Evolutionary conservation across 2,329 filamentous ascomycete species (phyloP).

Genomic region (Beauveria scarabaeidicola): DNA sequence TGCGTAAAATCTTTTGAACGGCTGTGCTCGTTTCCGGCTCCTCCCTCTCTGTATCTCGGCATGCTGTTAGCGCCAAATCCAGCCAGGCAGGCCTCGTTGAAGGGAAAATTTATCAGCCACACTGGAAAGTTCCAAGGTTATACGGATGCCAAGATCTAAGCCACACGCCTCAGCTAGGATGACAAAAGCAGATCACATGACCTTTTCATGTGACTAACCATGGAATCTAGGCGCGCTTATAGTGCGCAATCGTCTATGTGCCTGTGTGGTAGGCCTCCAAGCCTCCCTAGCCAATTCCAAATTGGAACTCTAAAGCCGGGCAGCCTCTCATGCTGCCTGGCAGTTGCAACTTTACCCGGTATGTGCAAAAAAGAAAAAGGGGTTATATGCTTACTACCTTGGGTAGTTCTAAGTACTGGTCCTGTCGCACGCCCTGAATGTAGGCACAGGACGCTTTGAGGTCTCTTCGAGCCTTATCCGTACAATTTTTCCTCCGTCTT

Average conservation of each 20-base stretch:
- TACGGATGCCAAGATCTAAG: conserved; percentile 7
- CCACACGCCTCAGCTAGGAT: conserved; percentile 9
- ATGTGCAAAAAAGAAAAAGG: too few species aligned
- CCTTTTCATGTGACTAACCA: background rate
- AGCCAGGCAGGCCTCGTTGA: conserved; percentile 3
- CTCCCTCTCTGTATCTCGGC: background rate
- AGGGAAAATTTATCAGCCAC: conserved; percentile 10
- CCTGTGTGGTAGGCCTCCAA: background rate
- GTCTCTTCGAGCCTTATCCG: background rate
- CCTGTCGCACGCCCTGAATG: background rate
- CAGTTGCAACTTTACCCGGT: too few species aligned
- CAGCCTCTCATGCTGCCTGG: too few species aligned
- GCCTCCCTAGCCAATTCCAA: background rate
- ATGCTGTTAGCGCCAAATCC: conserved; percentile 2
- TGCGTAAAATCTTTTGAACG: background rate
- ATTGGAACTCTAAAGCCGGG: background rate
- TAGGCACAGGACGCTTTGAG: background rate
- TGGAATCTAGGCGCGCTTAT: background rate
- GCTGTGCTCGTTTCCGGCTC: background rate
- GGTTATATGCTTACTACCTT: too few species aligned
- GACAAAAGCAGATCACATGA: conserved; percentile 2
- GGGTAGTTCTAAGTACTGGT: too few species aligned
- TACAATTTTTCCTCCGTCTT: background rate
- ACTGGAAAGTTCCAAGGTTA: conserved; percentile 6
- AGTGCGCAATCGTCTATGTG: too few species aligned